Evolutionary conservation across 1,139 yeast genomes (phyloP).

Genomic region (Geotrichum aggregatum): DNA sequence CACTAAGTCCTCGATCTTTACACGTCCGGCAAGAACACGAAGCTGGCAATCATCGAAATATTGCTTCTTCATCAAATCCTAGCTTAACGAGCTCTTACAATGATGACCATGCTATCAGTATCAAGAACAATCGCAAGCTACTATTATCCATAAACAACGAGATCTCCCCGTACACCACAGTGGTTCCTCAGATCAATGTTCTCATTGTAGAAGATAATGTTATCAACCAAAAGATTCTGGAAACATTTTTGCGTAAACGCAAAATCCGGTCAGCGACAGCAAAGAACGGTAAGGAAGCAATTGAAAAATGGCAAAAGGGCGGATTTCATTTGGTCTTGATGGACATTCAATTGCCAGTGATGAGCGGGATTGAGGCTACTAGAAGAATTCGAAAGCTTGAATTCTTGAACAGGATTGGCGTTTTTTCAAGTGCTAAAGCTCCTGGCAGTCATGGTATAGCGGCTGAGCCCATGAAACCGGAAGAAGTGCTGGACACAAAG

Average conservation of each 20-base stretch:
- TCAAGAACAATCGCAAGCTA: slow-evolving; percentile 17
- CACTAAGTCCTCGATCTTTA: background rate
- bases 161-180: slow-evolving; percentile 19
- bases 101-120: background rate
- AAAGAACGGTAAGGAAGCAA: slow-evolving; percentile 86
- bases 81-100: background rate
- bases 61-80: background rate
- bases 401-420: slow-evolving; percentile 75
- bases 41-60: background rate
- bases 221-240: slow-evolving; percentile 87
- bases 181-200: slow-evolving; percentile 74
- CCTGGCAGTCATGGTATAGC: background rate
- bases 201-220: slow-evolving; percentile 94
- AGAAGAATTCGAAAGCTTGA: slow-evolving; percentile 83
- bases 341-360: slow-evolving; percentile 93
- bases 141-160: slow-evolving; percentile 18
- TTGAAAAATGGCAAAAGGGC: slow-evolving; percentile 90
- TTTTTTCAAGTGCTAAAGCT: slow-evolving; percentile 46
- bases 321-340: slow-evolving; percentile 87
- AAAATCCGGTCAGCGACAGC: slow-evolving; percentile 51
- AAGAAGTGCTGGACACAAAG: slow-evolving; percentile 54
- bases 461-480: slow-evolving; percentile 30
- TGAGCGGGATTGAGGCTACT: slow-evolving; percentile 91
- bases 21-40: background rate
- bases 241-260: slow-evolving; percentile 83